Evolutionary conservation across 2,329 filamentous ascomycete genomes (phyloP), one percentile per base, ranked within the genome.

Genomic region (Verticillium albo-atrum): DNA sequence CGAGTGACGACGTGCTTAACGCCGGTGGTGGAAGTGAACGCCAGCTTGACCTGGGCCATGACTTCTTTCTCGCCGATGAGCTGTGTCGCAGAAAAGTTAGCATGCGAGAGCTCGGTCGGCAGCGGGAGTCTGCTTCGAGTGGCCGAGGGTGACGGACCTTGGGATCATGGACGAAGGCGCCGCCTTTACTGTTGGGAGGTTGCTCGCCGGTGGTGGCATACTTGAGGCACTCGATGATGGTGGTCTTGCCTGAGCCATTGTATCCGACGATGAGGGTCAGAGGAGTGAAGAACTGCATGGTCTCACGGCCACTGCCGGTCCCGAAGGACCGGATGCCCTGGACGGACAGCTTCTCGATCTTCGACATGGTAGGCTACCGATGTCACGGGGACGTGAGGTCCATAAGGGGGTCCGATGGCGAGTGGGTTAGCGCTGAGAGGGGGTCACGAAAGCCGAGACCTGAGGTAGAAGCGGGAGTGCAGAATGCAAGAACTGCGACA

Each of bases 191-290:
- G 79, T 97, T 97, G 32, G 95, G 92, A 1, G 95, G 95, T 54
- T 96, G 84, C 69, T 96, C 90, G 59, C 95, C 96, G 7, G 93
- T 97, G 20, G 96, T 97, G 57, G 91, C 93, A 86, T 97, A 99
- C 72, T 97, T 97, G 70, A 99, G 89, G 72, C 92, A 96, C 75
- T 99, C 95, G 75, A 99, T 99, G 71, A 99, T 97, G 60, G 95
- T 98, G 10, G 95, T 99, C 79, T 99, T 99, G 63, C 95, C 95
- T 1, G 94, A 98, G 58, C 95, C 95, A 78, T 99, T 99, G 75
- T 92, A 91, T 60, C 95, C 95, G 60, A 99, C 96, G 66, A 99
- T 99, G 63, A 99, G 83, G 14, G 95, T 99, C 59, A 99, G 82
- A 27, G 95, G 96, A 1, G 91, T 89, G 65, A 92, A 88, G 73